Percentiles rank a stretch among this genome's conserved stretches.
Evolutionary conservation across 2,329 filamentous ascomycete genomes (phyloP).

Genomic region (Escovopsis sp.): DNA sequence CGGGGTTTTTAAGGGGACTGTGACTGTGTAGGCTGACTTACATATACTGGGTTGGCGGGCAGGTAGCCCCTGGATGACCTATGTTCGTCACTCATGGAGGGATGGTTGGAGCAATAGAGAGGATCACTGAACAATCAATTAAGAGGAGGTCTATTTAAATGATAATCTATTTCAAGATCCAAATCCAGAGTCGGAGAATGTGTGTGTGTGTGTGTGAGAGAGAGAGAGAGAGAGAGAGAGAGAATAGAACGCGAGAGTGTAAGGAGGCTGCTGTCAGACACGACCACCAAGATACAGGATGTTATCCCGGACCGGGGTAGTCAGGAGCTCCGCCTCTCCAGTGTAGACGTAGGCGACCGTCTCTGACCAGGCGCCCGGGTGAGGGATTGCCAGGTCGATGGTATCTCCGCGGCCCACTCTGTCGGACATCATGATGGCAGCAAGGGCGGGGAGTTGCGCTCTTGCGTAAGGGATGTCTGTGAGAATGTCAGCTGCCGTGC

Average conservation of each 20-base stretch:
- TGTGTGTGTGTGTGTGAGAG: not conserved
- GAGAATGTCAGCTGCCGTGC: not conserved
- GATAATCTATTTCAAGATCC: no score
- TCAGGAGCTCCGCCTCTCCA: conserved; percentile 28
- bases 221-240: not conserved
- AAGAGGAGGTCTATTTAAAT: no score
- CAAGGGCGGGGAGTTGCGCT: conserved; percentile 34
- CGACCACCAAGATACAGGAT: conserved; percentile 41
- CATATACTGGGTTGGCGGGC: no score
- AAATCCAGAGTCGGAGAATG: no score
- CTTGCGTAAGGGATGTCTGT: conserved; percentile 19
- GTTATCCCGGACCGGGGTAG: conserved; percentile 33
- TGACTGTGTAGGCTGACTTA: no score
- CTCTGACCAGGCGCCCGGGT: conserved; percentile 39
- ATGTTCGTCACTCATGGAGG: no score
- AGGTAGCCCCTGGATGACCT: no score
- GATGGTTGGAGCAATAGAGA: no score
- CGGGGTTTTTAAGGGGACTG: no score
- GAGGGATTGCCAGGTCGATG: conserved; percentile 43
- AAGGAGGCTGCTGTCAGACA: conserved; percentile 14
- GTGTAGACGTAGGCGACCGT: conserved; percentile 43
- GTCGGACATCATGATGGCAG: conserved; percentile 38
- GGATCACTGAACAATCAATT: no score
- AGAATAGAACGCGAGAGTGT: not conserved
- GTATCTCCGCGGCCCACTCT: conserved; percentile 36